Percentiles rank a stretch among this genome's conserved stretches.
Evolutionary conservation across 306 rosid species (phyloP).

Genomic region (Mimosa pudica): DNA sequence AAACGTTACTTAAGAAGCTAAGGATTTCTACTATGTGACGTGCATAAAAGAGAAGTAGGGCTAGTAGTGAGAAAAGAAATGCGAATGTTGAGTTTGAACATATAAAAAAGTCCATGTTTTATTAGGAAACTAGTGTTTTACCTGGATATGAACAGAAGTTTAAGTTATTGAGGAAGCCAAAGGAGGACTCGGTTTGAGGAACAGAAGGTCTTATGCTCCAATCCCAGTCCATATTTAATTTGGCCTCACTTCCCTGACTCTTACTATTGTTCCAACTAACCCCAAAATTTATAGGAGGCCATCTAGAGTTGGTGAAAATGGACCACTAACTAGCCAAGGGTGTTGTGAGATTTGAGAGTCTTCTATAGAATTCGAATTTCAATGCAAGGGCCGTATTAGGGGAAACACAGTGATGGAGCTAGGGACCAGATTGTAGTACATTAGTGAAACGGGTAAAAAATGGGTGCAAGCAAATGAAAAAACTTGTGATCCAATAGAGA

Average conservation of each 20-base stretch:
- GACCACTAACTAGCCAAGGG: constrained; percentile 2
- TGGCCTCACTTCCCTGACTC: constrained; percentile 33
- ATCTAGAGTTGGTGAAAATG: constrained; percentile 25
- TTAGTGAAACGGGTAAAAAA: constrained; percentile 24
- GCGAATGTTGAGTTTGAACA: background rate
- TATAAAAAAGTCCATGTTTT: background rate
- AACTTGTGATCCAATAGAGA: constrained; percentile 12
- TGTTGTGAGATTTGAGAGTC: constrained; percentile 18
- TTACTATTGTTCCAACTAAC: constrained; percentile 35
- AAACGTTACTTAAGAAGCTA: background rate
- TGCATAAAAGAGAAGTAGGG: constrained; percentile 21
- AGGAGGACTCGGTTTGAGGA: constrained; percentile 66
- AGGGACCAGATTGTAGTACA: constrained; percentile 32
- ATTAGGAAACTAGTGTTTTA: constrained; percentile 10
- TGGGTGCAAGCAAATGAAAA: constrained; percentile 25
- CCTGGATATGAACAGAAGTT: constrained; percentile 65
- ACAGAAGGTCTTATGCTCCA: constrained; percentile 59
- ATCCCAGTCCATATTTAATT: constrained; percentile 72
- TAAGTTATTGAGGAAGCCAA: constrained; percentile 63
- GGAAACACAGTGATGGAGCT: constrained; percentile 4
- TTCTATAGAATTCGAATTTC: constrained; percentile 33
- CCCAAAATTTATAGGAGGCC: constrained; percentile 34
- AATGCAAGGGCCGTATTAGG: constrained; percentile 37
- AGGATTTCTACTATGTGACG: background rate
- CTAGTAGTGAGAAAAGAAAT: background rate